A percentile compares a stretch with the other conserved stretches of the same genome.
These are phyloP conservation scores for Ulota crispa DNA, from an alignment of 225 moss, liverwort and hornwort species.

Conservation along the genomic window DNA sequence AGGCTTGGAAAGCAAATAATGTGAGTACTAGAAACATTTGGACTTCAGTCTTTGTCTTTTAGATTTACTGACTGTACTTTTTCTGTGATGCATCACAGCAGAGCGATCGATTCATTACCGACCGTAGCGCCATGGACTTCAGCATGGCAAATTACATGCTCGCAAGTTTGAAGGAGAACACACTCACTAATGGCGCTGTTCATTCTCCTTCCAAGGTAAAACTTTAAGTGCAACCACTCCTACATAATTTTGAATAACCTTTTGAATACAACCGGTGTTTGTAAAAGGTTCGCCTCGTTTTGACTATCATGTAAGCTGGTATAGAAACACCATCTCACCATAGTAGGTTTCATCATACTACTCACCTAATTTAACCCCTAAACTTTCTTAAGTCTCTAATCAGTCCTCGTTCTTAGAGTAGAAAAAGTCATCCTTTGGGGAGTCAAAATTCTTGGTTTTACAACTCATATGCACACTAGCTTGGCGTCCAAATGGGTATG, in stretches of 20 bases:
- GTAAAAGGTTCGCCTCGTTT: neutral
- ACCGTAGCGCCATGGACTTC: constrained; percentile 80
- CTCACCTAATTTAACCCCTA: neutral
- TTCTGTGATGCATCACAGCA: constrained; percentile 19
- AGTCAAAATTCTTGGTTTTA: too few relatives aligned
- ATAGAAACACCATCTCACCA: neutral
- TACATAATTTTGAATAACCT: neutral
- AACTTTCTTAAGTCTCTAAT: too few relatives aligned
- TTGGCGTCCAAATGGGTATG: fast-evolving
- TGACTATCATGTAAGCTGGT: neutral
- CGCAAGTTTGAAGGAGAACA: constrained; percentile 64
- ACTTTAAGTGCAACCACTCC: neutral
- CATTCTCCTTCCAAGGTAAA: constrained; percentile 60
- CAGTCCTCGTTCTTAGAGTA: too few relatives aligned
- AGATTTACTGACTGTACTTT: neutral
- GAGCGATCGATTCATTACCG: constrained; percentile 91
- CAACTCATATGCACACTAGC: too few relatives aligned
- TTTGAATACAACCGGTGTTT: neutral
- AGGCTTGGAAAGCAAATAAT: neutral
- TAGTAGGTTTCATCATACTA: neutral
- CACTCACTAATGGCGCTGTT: constrained; percentile 52
- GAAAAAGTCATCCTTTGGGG: too few relatives aligned
- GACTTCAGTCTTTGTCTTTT: neutral
- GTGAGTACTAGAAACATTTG: neutral
- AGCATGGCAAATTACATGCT: constrained; percentile 78